These are phyloP conservation scores for Hysterangium stoloniferum DNA, from an alignment of 768 basidiomycete species.

Conservation along the genomic window DNA sequence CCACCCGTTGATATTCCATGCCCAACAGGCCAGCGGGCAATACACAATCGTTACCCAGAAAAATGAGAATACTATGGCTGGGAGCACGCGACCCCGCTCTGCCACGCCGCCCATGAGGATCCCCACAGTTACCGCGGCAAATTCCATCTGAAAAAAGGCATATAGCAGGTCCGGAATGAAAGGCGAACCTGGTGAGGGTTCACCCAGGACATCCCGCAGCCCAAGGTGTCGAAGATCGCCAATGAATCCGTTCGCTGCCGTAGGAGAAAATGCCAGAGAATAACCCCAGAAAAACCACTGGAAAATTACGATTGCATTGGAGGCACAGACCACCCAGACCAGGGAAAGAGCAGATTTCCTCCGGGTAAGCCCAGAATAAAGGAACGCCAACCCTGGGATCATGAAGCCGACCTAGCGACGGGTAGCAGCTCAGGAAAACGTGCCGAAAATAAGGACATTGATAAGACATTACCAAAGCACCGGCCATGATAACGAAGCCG, in stretches of 20 bases:
- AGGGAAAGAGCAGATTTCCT: constrained; percentile 65
- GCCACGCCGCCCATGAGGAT: constrained; percentile 66
- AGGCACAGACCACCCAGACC: constrained; percentile 68
- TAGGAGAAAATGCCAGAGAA: constrained; percentile 73
- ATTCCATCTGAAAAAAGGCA: constrained; percentile 84
- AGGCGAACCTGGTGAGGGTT: constrained; percentile 71
- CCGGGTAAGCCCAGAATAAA: constrained; percentile 66
- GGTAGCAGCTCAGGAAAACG: constrained; percentile 10
- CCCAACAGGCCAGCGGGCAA: constrained; percentile 82
- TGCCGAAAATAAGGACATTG: constrained; percentile 73
- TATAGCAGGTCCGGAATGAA: constrained; percentile 79
- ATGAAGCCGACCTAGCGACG: constrained; percentile 4
- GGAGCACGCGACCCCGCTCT: constrained; percentile 78
- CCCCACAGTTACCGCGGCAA: constrained; percentile 71
- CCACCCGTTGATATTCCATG: constrained; percentile 80
- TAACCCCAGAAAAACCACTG: constrained; percentile 85
- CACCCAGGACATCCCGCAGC: constrained; percentile 58
- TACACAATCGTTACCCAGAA: constrained; percentile 84
- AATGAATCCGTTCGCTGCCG: constrained; percentile 68
- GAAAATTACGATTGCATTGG: constrained; percentile 69
- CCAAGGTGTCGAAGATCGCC: constrained; percentile 78
- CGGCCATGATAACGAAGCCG: constrained; percentile 59
- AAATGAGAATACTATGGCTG: constrained; percentile 75
- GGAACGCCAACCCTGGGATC: constrained; percentile 42
- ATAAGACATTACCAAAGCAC: constrained; percentile 58